Evolutionary conservation across 768 basidiomycete species (phyloP).

Genomic region (Cystobasidium tubakii): DNA sequence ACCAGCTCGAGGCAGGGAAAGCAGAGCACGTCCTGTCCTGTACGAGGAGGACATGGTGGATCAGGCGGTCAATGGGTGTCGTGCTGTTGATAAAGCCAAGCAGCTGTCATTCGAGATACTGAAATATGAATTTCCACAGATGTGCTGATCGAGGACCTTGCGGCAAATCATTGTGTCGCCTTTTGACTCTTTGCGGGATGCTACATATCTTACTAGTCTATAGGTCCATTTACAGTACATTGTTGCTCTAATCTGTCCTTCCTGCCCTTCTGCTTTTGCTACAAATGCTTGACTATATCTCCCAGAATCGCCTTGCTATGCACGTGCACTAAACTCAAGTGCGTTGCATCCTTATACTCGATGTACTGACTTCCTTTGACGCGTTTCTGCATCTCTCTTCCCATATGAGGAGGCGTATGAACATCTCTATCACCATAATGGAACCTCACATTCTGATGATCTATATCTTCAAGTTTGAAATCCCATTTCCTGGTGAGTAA

Average conservation of each 20-base stretch:
- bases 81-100: background rate
- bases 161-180: too few relatives aligned
- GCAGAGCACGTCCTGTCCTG: background rate
- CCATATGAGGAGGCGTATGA: constrained; percentile 16
- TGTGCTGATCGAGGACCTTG: too few relatives aligned
- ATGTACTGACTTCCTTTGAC: background rate
- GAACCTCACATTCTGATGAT: background rate
- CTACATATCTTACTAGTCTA: too few relatives aligned
- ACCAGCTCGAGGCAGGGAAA: constrained; percentile 7
- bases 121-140: too few relatives aligned
- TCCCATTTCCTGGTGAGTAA: background rate
- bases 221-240: too few relatives aligned
- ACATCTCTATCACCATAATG: background rate
- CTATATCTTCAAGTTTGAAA: constrained; percentile 5
- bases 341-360: background rate
- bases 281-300: background rate
- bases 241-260: too few relatives aligned
- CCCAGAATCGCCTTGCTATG: background rate
- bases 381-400: background rate
- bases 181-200: too few relatives aligned
- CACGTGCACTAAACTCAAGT: background rate
- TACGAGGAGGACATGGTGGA: background rate
- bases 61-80: background rate
- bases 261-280: too few relatives aligned
- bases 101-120: too few relatives aligned